phyloP scores from a whole-genome alignment of 169 alveolate species.

The Eimeria acervulina region DNA sequence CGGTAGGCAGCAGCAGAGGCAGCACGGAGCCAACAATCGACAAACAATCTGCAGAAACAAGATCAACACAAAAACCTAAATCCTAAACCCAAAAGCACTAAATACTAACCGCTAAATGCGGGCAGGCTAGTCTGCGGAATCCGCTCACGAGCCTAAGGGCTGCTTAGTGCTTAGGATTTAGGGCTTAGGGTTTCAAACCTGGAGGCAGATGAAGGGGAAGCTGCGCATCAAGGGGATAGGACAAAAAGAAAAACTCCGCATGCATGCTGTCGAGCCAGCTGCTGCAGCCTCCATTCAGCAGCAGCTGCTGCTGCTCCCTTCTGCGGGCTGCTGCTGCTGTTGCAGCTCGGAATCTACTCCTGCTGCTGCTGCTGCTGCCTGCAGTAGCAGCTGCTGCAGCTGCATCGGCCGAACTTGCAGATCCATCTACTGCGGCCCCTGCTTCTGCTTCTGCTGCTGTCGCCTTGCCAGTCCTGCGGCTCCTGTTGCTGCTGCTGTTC shows the following conservation, averaged over 20 bases:
- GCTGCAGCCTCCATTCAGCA: conserved; percentile 40
- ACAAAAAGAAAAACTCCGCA: conserved; percentile 17
- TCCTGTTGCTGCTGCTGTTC: not conserved
- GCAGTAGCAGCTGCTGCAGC: not conserved
- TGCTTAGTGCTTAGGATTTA: not conserved
- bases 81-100: not conserved
- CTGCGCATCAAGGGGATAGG: conserved; percentile 26
- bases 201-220: not conserved
- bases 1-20: conserved; percentile 59
- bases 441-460: not conserved
- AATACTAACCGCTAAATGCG: not conserved
- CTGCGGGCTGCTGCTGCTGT: conserved; percentile 48
- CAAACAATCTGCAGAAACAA: conserved; percentile 44
- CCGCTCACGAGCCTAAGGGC: not conserved
- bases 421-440: not conserved
- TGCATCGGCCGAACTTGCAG: not conserved
- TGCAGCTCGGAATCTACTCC: conserved; percentile 9
- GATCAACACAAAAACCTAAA: not conserved
- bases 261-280: conserved; percentile 35
- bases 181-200: not conserved
- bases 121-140: not conserved
- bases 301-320: conserved; percentile 42
- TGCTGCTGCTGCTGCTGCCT: conserved; percentile 7
- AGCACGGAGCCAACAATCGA: conserved; percentile 54
- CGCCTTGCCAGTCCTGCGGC: not conserved